Base-by-base conservation (phyloP, 306 rosid genomes). In the Abrus pulchellus region DNA sequence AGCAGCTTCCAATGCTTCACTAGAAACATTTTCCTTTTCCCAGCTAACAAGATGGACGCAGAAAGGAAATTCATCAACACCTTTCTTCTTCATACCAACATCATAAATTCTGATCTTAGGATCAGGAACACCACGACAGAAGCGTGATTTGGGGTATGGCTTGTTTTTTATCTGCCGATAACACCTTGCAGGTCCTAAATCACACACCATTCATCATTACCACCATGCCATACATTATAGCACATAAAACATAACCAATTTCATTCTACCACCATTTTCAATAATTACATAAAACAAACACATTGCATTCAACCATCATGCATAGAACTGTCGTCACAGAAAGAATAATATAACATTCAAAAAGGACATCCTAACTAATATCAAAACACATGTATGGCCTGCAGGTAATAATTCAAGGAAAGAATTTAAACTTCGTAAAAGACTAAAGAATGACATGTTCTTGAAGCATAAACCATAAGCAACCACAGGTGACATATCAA, bases 11-110 rank as follows among this genome's bases (percentile, higher is more conserved):
- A 92, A 82, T 12, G 97, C 98, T 60, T 94, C 97, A 76, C 92
- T 87, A 2, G 98, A 89, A 52, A 94, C 98, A 43, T 94, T 94
- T 59, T 94, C 98, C 72, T 94, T 94, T 74, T 94, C 98, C 97
- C 98, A 94, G 1, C 93, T 88, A 36, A 94, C 98, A 20, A 94
- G 88, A 79, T 94, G 98, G 34, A 94, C 97, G 2, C 95, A 94
- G 89, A 92, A 94, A 1, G 98, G 98, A 77, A 94, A 94, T 81
- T 94, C 98, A 55, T 94, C 97, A 34, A 92, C 97, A 45, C 97
- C 98, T 60, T 92, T 94, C 94, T 81, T 94, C 85, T 94, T 94
- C 97, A 90, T 92, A 1, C 98, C 98, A 43, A 94, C 98, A 83
- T 94, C 98, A 49, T 94, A 94, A 83, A 94, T 94, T 53, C 98